Base-by-base conservation (phyloP, 495 filamentous ascomycete species). In the Annulohypoxylon maeteangense region DNA sequence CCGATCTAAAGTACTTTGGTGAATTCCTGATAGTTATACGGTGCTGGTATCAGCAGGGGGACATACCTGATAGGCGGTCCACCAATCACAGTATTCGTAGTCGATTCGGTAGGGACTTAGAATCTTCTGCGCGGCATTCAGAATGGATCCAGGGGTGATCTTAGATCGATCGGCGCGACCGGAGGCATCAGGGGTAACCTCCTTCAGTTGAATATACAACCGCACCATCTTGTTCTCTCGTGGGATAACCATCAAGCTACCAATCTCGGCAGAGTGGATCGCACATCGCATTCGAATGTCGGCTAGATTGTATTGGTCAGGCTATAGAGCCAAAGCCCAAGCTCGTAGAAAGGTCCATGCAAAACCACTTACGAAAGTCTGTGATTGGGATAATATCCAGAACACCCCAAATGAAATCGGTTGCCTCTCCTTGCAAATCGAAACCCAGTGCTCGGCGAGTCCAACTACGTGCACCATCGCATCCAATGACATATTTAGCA, bases 241-340 rank as follows among this genome's bases (percentile, higher is more conserved):
- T 0, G 91, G 90, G 31, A 93, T 88, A 3, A 91, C 73, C 78
- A 94, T 90, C 23, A 93, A 81, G 12, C 86, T 89, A 1, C 90
- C 90, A 0, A 85, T 84, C 11, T 79, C 80, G 7, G 87, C 86
- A 7, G 88, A 89, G 74, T 92, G 90, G 59, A 92, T 89, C 12
- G 89, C 87, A 64, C 89, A 88, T 60, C 88, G 84, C 76, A 85
- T 88, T 53, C 90, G 81, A 55, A 93, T 89, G 74, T 93, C 91
- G 7, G 90, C 73, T 79, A 50, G 11, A 18, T 23, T 67, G 87
- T 85, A 14, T 86, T 80, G 0, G 88, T 88, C 20, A 90, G 86
- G 2, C 86, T 68, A 0, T 83, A 83, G 45, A 71, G 77, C 4
- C 84, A 83, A 47, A 71, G 77, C 4, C 84, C 83, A 10, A 84